phyloP scores from a whole-genome alignment of 2,329 filamentous ascomycete species.

The Ophiostoma triangulosporum region DNA sequence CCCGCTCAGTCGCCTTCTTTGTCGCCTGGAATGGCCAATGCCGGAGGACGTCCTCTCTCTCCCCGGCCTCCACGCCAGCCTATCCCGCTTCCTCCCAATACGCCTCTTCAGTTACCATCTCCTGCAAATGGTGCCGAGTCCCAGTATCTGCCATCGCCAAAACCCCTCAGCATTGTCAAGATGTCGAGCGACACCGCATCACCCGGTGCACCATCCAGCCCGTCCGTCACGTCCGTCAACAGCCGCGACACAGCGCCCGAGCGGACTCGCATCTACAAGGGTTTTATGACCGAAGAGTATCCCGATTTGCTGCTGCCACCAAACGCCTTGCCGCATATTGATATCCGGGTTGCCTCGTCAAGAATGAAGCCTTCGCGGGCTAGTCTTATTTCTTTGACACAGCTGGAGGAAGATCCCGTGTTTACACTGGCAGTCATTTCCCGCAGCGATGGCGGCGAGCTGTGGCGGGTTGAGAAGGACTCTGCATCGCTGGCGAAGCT shows the following conservation, averaged over 20 bases:
- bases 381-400: slow-evolving; percentile 67
- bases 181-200: slow-evolving; percentile 11
- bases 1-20: slow-evolving; percentile 51
- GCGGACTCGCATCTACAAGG: slow-evolving; percentile 49
- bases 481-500: slow-evolving; percentile 66
- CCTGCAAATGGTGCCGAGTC: slow-evolving; percentile 15
- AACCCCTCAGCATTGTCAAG: slow-evolving; percentile 26
- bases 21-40: slow-evolving; percentile 43
- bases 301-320: slow-evolving; percentile 76
- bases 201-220: slow-evolving; percentile 15
- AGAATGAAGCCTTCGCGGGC: slow-evolving; percentile 85
- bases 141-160: slow-evolving; percentile 26
- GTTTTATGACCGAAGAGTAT: slow-evolving; percentile 73
- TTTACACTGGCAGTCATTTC: slow-evolving; percentile 82
- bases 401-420: slow-evolving; percentile 81
- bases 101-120: slow-evolving; percentile 45
- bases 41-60: slow-evolving; percentile 33
- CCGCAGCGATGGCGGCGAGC: slow-evolving; percentile 59
- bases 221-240: slow-evolving; percentile 11
- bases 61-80: slow-evolving; percentile 62
- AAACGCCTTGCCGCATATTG: slow-evolving; percentile 74
- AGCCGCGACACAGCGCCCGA: slow-evolving; percentile 27
- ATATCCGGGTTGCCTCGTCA: slow-evolving; percentile 80
- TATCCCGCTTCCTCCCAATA: slow-evolving; percentile 58
- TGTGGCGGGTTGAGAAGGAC: slow-evolving; percentile 94